Conservation (phyloP, 129 eudicot genomes). For the Arctium lappa region DNA sequence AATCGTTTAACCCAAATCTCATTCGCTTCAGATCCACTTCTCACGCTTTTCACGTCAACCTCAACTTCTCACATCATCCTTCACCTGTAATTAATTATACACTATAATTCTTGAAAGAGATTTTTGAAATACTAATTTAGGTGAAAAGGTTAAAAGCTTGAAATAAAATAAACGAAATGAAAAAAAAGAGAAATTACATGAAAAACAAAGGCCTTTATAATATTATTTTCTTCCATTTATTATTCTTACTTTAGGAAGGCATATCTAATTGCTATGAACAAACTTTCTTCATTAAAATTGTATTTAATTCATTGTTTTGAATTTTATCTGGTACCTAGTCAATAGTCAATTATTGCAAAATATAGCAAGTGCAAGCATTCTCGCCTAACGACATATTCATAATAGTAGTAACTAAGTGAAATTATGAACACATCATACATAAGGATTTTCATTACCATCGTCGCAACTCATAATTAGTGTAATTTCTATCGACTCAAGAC, state of each 20-base stretch:
- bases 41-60: too few species aligned
- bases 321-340: not conserved
- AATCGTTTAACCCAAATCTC: too few species aligned
- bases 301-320: not conserved
- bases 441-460: too few species aligned
- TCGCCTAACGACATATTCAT: too few species aligned
- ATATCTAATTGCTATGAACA: not conserved
- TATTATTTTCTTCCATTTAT: not conserved
- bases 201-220: too few species aligned
- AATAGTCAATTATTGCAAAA: not conserved
- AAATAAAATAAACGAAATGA: not conserved
- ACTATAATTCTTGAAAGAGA: not conserved
- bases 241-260: not conserved
- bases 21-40: too few species aligned
- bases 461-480: too few species aligned
- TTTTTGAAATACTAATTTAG: not conserved
- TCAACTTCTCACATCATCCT: too few species aligned
- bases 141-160: not conserved
- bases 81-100: not conserved
- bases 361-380: too few species aligned
- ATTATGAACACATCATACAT: too few species aligned
- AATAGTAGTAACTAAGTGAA: too few species aligned
- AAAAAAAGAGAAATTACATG: not conserved
- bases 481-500: too few species aligned
- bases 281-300: not conserved